Base-by-base conservation (phyloP, 169 alveolate genomes). In the Cryptosporidium meleagridis region DNA sequence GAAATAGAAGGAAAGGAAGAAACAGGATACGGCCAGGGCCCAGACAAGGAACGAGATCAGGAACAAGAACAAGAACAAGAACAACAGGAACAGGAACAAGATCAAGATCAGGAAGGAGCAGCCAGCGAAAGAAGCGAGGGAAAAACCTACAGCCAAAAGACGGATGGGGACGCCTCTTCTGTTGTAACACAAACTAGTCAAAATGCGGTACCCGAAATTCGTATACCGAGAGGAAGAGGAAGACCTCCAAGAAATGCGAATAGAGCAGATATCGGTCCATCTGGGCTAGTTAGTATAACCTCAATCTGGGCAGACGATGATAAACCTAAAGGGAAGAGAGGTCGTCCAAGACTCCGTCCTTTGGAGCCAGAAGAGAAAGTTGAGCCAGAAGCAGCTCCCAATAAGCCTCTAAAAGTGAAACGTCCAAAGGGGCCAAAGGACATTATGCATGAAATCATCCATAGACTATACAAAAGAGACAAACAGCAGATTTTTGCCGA, bases 401-500 rank as follows among this genome's bases (percentile, higher is more conserved):
- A 41, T 31, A 80, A 80, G 70, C 89, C 89, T 61, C 33, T 61
- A 31, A 80, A 80, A n/a, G 89, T 80, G 23, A 80, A 80, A 31
- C 55, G 89, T 12, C 89, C 89, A 12, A 80, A 80, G 33, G 75
- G 89, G 6, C 89, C 89, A 16, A 80, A 65, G 29, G 53, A 80
- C 9, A 80, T 80, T 14, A 58, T 80, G 37, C 33, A 59, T 18
- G 95, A 92, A 67, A 85, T 91, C 18, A 41, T 94, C 53, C 93
- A 89, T 48, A 92, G 93, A 67, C 86, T 94, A 33, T 93, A 91
- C 67, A 70, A 86, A 31, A 91, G 92, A 65, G 96, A 94, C 72
- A 93, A 93, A 75, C 92, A 93, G 44, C 91, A 86, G 53, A 75
- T 92, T 70, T 97, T 97, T 91, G 89, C 95, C 39, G 96, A 96